These are phyloP conservation scores for Canavalia gladiata DNA, from an alignment of 306 rosid species.

Conservation along the genomic window DNA sequence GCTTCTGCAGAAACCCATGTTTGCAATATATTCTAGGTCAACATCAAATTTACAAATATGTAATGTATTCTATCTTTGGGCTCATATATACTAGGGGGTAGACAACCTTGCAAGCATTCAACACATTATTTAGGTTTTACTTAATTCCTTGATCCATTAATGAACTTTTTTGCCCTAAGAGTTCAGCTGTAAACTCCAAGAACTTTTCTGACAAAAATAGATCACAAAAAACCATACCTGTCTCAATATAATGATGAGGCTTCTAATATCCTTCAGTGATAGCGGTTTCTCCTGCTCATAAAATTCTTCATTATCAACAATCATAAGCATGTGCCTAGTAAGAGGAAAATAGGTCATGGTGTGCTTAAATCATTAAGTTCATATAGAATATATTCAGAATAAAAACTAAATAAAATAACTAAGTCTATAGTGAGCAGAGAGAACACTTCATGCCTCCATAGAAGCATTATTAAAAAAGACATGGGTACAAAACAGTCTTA, in stretches of 20 bases:
- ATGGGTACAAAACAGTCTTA: slow-evolving; percentile 48
- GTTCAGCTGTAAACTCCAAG: slow-evolving; percentile 40
- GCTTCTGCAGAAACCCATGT: slow-evolving; percentile 5
- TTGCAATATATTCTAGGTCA: not conserved
- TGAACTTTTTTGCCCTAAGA: slow-evolving; percentile 5
- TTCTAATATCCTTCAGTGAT: slow-evolving; percentile 82
- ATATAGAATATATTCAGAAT: slow-evolving; percentile 41
- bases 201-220: slow-evolving; percentile 31
- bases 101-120: slow-evolving; percentile 7
- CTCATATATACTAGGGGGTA: not conserved
- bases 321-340: slow-evolving; percentile 91
- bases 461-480: slow-evolving; percentile 30
- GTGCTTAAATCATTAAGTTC: slow-evolving; percentile 45
- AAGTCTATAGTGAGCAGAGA: not conserved
- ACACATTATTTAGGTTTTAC: slow-evolving; percentile 23
- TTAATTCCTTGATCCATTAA: slow-evolving; percentile 35
- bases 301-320: slow-evolving; percentile 94
- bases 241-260: slow-evolving; percentile 81
- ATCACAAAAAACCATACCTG: slow-evolving; percentile 65
- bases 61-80: not conserved
- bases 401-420: slow-evolving; percentile 4
- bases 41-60: slow-evolving; percentile 4
- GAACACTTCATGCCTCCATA: slow-evolving; percentile 23
- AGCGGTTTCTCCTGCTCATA: slow-evolving; percentile 98
- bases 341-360: slow-evolving; percentile 39